Base-by-base conservation (phyloP, 2,329 filamentous ascomycete genomes). In the Botryosphaeria dothidea region DNA sequence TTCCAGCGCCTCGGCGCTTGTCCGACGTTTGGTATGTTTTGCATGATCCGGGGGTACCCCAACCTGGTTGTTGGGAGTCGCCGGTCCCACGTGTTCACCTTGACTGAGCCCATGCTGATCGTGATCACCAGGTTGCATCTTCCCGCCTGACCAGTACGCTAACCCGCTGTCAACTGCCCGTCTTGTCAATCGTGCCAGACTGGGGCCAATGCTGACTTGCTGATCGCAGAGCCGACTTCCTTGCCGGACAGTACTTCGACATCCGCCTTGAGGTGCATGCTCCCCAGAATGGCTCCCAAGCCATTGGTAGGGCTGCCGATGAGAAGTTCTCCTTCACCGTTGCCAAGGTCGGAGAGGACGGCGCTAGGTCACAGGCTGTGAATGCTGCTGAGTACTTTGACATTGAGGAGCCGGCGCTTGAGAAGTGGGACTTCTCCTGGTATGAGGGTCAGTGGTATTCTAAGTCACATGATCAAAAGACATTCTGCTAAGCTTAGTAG, bases 401-500 rank as follows among this genome's bases (percentile, higher is more conserved):
- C n/a, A 73, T 90, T 38, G 72, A 84, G 2, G 91, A 94, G 75
- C 89, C 92, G 21, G 78, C 86, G 74, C 79, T 95, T 17, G 92
- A 96, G 82, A 88, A 83, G 68, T 96, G 92, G 92, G 85, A 88
- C 69, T 95, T 95, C 74, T 84, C 84, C n/a, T 95, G 90, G 90
- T 94, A 86, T 73, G 92, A 94, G 81, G 90, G 81, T 84, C 72
- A 65, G 77, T 43, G 6, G 36, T 41, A 17, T 15, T 15, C 25
- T 5, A 5, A 8, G 27, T 19, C 29, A n/a, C 13, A 19, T 36
- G 13, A 41, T 23, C n/a, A 25, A 13, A 31, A 48, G 46, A 23
- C 31, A 3, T 27, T 62, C 3, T 34, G 27, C 49, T 64, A 17
- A 64, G 6, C 23, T 23, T 23, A 25, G 19, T 31, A 83, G 85